phyloP scores from a whole-genome alignment of 805 yeast species.

The Saccharomycopsis amapae region DNA sequence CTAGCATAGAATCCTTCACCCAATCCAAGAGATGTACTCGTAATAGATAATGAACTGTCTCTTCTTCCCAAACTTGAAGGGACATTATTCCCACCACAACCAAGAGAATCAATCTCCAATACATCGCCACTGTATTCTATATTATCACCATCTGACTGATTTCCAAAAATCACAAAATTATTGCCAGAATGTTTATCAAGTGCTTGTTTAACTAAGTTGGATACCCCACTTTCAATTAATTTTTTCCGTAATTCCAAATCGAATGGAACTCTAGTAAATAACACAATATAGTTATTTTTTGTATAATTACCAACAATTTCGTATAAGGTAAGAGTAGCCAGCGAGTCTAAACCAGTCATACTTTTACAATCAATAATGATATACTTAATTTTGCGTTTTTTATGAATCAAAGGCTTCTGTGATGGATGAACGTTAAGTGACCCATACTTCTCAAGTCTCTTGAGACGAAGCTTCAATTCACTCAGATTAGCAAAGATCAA shows the following conservation, averaged over 20 bases:
- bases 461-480: conserved; percentile 60
- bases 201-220: conserved; percentile 14
- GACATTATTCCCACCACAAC: too few relatives aligned
- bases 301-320: conserved; percentile 52
- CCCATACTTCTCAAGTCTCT: conserved; percentile 71
- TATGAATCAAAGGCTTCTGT: conserved; percentile 37
- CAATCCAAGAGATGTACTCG: conserved; percentile 4
- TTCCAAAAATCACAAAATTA: too few relatives aligned
- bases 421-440: conserved; percentile 67
- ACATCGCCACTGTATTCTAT: too few relatives aligned
- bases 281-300: conserved; percentile 26
- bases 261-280: conserved; percentile 30
- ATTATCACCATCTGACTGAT: too few relatives aligned
- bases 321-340: conserved; percentile 64
- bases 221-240: conserved; percentile 29
- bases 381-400: conserved; percentile 45
- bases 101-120: too few relatives aligned
- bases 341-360: conserved; percentile 72
- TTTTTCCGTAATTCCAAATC: conserved; percentile 25
- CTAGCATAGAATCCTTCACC: conserved; percentile 22
- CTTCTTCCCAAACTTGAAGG: not conserved
- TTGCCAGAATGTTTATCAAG: conserved; percentile 9
- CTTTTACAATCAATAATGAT: conserved; percentile 77
- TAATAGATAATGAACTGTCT: not conserved
- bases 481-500: conserved; percentile 80